Conservation (phyloP, 208 protist species). For the Trichomonas vaginalis region DNA sequence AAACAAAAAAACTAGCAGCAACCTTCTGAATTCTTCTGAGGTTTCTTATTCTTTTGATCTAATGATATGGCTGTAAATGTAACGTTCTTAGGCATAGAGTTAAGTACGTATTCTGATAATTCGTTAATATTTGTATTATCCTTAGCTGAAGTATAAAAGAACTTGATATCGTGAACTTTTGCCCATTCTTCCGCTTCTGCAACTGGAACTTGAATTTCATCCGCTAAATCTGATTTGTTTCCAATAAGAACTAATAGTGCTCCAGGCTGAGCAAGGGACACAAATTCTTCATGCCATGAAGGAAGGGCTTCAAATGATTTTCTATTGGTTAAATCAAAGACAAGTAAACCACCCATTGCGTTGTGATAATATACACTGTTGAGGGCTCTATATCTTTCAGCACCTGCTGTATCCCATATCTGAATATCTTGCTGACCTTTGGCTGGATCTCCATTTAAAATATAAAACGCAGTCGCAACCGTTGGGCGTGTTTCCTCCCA, state of each 20-base stretch:
- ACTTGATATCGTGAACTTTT: background rate
- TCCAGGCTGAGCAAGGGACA: background rate
- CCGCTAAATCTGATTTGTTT: background rate
- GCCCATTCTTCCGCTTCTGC: background rate
- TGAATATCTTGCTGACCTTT: background rate
- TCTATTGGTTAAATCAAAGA: background rate
- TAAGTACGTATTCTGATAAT: background rate
- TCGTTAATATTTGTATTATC: background rate
- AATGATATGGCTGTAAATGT: background rate
- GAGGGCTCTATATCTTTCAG: background rate
- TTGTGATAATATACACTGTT: constrained; percentile 15
- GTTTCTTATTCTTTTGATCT: background rate
- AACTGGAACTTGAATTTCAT: background rate
- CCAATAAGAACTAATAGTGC: background rate
- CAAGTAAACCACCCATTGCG: background rate
- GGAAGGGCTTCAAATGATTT: background rate
- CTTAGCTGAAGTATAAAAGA: background rate
- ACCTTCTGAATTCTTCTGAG: background rate
- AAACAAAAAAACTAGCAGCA: background rate
- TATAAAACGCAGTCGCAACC: background rate
- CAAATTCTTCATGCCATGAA: background rate
- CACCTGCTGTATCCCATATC: background rate
- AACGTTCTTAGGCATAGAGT: background rate
- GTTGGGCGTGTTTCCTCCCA: background rate
- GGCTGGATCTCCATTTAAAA: background rate